These are phyloP conservation scores for Exsudoporus floridanus DNA, from an alignment of 1,284 basidiomycete genomes.

Conservation along the genomic window DNA sequence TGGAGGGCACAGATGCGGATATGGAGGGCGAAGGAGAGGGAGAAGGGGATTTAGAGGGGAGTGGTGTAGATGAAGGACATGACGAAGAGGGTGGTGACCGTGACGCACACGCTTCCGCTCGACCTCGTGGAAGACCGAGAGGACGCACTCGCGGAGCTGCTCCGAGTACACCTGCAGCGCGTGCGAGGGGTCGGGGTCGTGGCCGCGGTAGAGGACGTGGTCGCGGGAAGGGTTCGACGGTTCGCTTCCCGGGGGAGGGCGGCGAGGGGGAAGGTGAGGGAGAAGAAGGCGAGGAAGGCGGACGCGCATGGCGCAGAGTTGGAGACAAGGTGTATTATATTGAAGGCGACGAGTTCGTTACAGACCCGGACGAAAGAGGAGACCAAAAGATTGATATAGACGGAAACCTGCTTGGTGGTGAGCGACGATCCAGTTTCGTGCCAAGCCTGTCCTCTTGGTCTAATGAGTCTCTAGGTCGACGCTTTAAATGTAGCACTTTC, in stretches of 20 bases:
- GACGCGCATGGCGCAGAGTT: constrained; percentile 70
- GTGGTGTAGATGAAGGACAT: constrained; percentile 20
- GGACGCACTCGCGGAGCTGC: constrained; percentile 32
- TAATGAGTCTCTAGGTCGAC: constrained; percentile 55
- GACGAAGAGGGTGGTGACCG: constrained; percentile 30
- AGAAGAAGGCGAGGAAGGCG: constrained; percentile 47
- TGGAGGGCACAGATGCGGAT: constrained; percentile 35
- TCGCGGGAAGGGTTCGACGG: constrained; percentile 40
- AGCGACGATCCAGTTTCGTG: constrained; percentile 27
- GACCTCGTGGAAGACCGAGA: constrained; percentile 35
- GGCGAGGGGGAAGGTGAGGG: constrained; percentile 51
- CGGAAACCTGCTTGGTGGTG: constrained; percentile 85
- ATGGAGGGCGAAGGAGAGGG: constrained; percentile 35
- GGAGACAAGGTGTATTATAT: constrained; percentile 77
- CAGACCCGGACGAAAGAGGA: constrained; percentile 83
- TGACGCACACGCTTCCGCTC: constrained; percentile 16
- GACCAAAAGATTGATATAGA: constrained; percentile 88
- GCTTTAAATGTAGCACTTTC: constrained; percentile 89
- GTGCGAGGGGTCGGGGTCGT: constrained; percentile 41
- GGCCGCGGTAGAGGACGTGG: constrained; percentile 39
- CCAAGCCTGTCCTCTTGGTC: neutral
- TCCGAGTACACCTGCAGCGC: constrained; percentile 26
- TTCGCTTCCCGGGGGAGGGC: constrained; percentile 50
- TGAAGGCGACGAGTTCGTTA: constrained; percentile 85
- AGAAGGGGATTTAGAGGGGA: constrained; percentile 30